Base-by-base conservation (phyloP, 2,329 filamentous ascomycete species). In the Xylariomycetidae sp. region DNA sequence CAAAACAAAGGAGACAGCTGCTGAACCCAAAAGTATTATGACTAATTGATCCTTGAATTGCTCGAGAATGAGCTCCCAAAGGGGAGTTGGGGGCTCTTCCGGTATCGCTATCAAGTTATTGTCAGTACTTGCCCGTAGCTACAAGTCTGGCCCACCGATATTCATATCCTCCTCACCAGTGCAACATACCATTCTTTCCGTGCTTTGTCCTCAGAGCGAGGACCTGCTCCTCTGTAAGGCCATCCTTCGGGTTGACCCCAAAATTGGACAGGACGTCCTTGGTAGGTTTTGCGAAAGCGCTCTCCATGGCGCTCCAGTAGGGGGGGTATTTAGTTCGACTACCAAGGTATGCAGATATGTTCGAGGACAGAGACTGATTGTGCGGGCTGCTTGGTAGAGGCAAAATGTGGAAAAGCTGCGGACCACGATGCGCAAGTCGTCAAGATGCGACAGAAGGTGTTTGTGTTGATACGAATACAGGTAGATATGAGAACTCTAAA, bases 11-110 rank as follows among this genome's bases (percentile, higher is more conserved):
- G 92, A 97, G 22, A 98, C 82, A 14, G 84, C 88, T 9, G 92
- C 92, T 23, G 90, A 97, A 34, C 80, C 92, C 31, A 98, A 77
- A 15, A 98, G 74, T 50, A 98, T 98, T 34, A 98, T 77, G 48
- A 98, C 92, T 30, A 98, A 79, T 64, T 98, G 92, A 59, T 98
- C 92, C 66, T 98, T 96, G 75, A 98, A 98, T 62, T 98, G 92
- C 66, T 98, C 92, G 38, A 98, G 75, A 36, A 98, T 87, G 44
- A 98, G 81, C 65, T 97, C 79, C 92, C 90, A 98, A 30, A 98
- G 61, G 25, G 92, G 92, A 19, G 92, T 98, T 3, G 92, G 88
- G 34, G 92, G 92, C 46, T 98, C 92, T 67, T 98, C 92, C 28
- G 74, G 65, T 42, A 80, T 80, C 30, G 72, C 74, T 79, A 41